Percentiles rank a stretch among this genome's conserved stretches.
phyloP scores from a whole-genome alignment of 352 stramenopile genomes.

The Phytophthora palmivora region DNA sequence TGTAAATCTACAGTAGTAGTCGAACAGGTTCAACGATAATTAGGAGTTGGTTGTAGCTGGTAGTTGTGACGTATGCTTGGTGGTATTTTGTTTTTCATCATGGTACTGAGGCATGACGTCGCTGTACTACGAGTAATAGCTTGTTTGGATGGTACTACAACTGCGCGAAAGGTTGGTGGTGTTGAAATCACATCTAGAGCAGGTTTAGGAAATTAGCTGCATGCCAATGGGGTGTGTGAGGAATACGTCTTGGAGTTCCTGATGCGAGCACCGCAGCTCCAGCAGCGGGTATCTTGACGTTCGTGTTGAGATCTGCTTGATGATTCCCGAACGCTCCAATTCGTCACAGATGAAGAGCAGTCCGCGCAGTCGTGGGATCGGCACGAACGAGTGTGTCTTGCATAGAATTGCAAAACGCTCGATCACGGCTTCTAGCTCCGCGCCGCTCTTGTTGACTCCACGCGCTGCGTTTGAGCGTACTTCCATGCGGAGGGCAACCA shows the following conservation, averaged over 20 bases:
- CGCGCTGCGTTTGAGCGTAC: conserved; percentile 44
- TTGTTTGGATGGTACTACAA: too few species aligned
- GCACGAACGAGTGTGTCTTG: conserved; percentile 70
- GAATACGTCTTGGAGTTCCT: conserved; percentile 76
- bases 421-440: conserved; percentile 66
- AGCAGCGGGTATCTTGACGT: conserved; percentile 62
- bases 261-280: conserved; percentile 63
- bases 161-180: too few species aligned
- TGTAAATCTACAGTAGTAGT: too few species aligned
- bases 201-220: conserved; percentile 53
- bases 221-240: conserved; percentile 63
- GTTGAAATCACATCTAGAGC: too few species aligned
- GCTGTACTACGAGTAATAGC: too few species aligned
- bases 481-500: conserved; percentile 72
- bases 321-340: conserved; percentile 64
- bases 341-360: conserved; percentile 71
- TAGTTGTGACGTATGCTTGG: too few species aligned
- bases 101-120: too few species aligned
- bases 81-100: background rate
- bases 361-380: conserved; percentile 57
- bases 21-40: background rate
- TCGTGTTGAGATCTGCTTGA: conserved; percentile 53
- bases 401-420: conserved; percentile 70
- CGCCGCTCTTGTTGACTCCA: conserved; percentile 38
- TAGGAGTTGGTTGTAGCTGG: background rate